These are phyloP conservation scores for Meyerozyma guilliermondii DNA, from an alignment of 1,139 yeast genomes.

Conservation along the genomic window DNA sequence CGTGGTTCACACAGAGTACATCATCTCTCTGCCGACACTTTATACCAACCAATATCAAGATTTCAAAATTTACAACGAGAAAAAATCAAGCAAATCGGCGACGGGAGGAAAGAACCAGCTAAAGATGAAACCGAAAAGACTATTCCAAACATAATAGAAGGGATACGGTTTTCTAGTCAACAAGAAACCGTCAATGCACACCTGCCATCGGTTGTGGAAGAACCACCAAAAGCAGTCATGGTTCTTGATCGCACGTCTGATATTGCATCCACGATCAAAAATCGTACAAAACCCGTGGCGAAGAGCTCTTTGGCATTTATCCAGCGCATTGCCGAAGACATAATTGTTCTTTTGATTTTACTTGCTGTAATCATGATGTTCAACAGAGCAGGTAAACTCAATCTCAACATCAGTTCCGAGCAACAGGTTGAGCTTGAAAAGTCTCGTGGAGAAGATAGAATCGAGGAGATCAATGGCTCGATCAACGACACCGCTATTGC, in stretches of 20 bases:
- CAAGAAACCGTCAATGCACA: neutral
- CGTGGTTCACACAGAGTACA: constrained; percentile 49
- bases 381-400: constrained; percentile 32
- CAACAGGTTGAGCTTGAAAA: constrained; percentile 7
- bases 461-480: neutral
- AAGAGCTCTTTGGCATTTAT: constrained; percentile 11
- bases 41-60: constrained; percentile 35
- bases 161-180: constrained; percentile 28
- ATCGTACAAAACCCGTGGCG: neutral
- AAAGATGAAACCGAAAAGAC: constrained; percentile 4
- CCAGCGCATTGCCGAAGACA: constrained; percentile 44
- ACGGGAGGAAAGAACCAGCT: constrained; percentile 12
- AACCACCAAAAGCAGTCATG: neutral
- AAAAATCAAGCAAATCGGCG: constrained; percentile 22
- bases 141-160: constrained; percentile 31
- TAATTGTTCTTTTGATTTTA: constrained; percentile 35
- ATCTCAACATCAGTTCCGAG: neutral
- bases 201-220: neutral
- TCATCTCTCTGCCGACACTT: constrained; percentile 25
- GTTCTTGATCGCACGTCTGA: neutral
- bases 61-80: constrained; percentile 15
- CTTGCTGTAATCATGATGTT: constrained; percentile 24
- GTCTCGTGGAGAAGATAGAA: neutral
- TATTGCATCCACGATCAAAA: neutral
- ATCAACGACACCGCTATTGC: too few species aligned